Base-by-base conservation (phyloP, 345 rosid genomes). In the Ceriops tagal region DNA sequence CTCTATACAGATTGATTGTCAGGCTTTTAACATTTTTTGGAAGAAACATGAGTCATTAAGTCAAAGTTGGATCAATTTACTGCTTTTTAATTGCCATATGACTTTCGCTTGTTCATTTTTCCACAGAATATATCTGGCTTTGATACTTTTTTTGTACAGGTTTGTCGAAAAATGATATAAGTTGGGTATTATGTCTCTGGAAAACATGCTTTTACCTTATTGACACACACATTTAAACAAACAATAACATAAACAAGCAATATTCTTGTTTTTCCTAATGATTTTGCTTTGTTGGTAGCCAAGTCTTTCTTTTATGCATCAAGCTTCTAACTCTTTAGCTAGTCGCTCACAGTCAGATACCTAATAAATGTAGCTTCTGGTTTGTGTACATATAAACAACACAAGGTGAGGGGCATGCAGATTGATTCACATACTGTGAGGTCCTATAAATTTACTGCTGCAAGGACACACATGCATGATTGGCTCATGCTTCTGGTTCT, bases 401-500 rank as follows among this genome's bases (percentile, higher is more conserved):
- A 31, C 66, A 83, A 83, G 80, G 81, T 77, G 86, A 79, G 82
- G 70, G 86, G 85, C 72, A 74, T 83, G 72, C 82, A 75, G 56
- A 80, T 64, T 68, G 88, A 85, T 63, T 74, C 78, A 34, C 90
- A 84, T 75, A 87, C 93, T 24, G 7, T 80, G 28, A 87, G 76
- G 78, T 87, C 96, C 63, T 92, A 84, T 79, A 95, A 90, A 77
- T 68, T 65, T 65, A 61, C 74, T 11, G 80, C 89, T 53, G 89
- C 87, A 46, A 83, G 75, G 84, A 80, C 75, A 22, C 85, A 83
- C 73, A 82, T 73, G 86, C 87, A 87, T 70, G 98, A 91, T 77
- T 88, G 98, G 97, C 81, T 88, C 59, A 79, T 86, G 68, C 87
- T 93, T 56, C 31, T 84, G 69, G 69, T 91, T 61, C 96, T 93